Base-by-base conservation (phyloP, 1,284 basidiomycete species). In the Meira miltonrushii region DNA sequence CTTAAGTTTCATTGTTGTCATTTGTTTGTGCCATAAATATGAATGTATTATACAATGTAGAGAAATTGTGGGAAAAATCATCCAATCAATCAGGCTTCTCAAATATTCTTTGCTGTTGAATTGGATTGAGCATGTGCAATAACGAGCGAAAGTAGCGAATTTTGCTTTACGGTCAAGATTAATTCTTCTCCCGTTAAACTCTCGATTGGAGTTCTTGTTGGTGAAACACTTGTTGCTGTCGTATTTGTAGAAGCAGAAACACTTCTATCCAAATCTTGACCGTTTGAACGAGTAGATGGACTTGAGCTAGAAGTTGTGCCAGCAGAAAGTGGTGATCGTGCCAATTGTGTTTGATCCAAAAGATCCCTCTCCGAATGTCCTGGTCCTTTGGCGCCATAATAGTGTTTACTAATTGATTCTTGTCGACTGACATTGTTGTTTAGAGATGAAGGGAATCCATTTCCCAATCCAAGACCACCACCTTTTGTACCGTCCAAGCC, bases 391-490 rank as follows among this genome's bases (percentile, higher is more conserved):
- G 57, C 44, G 0, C 62, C 63, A 40, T 72, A 72, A 61, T 72
- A 72, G 51, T 67, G 69, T 7, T 61, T 50, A 1, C 59, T 62
- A 2, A 66, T 64, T 15, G 69, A 71, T 8, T 59, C 60, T 3
- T 64, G 54, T 0, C 69, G 47, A 43, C 66, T 68, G 43, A 71
- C 23, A n/a, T 10, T 55, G 3, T 10, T 17, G 17, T 25, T 40
- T 38, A 39, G 13, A 23, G 11, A 2, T 25, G 33, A 15, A 54
- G 25, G 19, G 57, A 17, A 25, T 39, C 15, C 17, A 11, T 33
- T n/a, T 25, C 19, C 21, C 15, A 53, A 23, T n/a, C 51, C 21
- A 2, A 13, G 19, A 15, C 28, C 25, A 15, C 9, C 51, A 15
- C 13, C 40, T 43, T 43, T 43, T 15, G 13, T 43, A 19, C 40